Conservation (phyloP, 2,329 filamentous ascomycete species). For the Catunica adiposa region DNA sequence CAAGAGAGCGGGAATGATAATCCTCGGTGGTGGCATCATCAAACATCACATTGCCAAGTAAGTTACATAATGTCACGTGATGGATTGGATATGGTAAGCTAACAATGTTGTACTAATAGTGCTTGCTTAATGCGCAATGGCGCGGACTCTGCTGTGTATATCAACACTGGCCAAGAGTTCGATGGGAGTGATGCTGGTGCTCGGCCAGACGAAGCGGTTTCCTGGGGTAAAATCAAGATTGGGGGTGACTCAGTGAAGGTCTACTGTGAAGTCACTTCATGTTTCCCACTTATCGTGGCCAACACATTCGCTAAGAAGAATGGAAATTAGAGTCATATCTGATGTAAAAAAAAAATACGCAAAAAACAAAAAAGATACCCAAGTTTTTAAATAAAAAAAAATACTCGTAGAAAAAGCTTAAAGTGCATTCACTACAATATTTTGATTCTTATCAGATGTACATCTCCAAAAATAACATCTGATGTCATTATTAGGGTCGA, state of each 20-base stretch:
- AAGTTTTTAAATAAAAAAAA: neutral
- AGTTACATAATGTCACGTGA: neutral
- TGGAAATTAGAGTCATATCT: neutral
- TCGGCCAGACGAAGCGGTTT: slow-evolving; percentile 87
- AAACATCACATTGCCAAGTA: slow-evolving; percentile 94
- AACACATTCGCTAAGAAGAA: slow-evolving; percentile 46
- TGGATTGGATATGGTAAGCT: neutral
- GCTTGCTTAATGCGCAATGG: slow-evolving; percentile 96
- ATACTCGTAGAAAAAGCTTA: neutral
- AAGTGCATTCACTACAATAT: no score
- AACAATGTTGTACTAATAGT: slow-evolving; percentile 11
- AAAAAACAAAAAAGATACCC: neutral
- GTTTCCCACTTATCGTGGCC: slow-evolving; percentile 50
- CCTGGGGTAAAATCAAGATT: slow-evolving; percentile 95
- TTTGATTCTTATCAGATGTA: no score
- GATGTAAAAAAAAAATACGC: no score
- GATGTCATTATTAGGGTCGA: slow-evolving; percentile 1
- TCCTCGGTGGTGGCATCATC: slow-evolving; percentile 83
- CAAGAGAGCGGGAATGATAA: slow-evolving; percentile 82
- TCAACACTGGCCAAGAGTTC: slow-evolving; percentile 95
- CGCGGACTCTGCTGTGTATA: slow-evolving; percentile 89
- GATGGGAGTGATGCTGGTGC: slow-evolving; percentile 94
- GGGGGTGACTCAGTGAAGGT: slow-evolving; percentile 80
- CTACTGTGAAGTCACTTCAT: slow-evolving; percentile 47
- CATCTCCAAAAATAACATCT: no score